These are phyloP conservation scores for Pichia exigua DNA, from an alignment of 805 yeast species.

Conservation along the genomic window DNA sequence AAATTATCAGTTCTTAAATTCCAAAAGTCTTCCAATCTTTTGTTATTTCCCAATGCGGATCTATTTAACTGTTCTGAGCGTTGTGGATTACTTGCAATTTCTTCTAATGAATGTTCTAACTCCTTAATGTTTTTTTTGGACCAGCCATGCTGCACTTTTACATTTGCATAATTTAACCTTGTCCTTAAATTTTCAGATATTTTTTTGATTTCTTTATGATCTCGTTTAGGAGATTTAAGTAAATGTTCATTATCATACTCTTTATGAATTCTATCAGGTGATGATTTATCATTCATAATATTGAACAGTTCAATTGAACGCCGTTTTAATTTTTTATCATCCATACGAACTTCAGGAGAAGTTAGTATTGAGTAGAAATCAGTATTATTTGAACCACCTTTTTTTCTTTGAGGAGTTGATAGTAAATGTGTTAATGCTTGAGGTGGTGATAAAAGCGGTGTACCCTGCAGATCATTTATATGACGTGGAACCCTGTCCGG, in stretches of 20 bases:
- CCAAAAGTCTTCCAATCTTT: conserved; percentile 24
- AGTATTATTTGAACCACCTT: conserved; percentile 15
- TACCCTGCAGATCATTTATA: conserved; percentile 18
- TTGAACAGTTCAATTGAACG: conserved; percentile 28
- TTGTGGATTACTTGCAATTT: conserved; percentile 13
- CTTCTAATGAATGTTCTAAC: conserved; percentile 22
- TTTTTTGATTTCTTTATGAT: conserved; percentile 28
- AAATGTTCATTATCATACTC: conserved; percentile 8
- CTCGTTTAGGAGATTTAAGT: conserved; percentile 12
- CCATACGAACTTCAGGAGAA: conserved; percentile 26
- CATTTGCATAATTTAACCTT: conserved; percentile 29
- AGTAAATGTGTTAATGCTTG: conserved; percentile 7
- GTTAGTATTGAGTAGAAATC: conserved; percentile 30
- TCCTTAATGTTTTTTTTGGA: conserved; percentile 24
- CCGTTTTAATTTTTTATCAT: conserved; percentile 18
- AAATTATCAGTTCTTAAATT: conserved; percentile 19
- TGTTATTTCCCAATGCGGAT: conserved; percentile 2
- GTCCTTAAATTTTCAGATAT: conserved; percentile 31
- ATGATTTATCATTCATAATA: conserved; percentile 17
- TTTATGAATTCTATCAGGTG: conserved; percentile 17
- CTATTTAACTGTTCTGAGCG: conserved; percentile 11
- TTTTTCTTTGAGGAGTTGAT: conserved; percentile 26
- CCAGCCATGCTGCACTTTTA: conserved; percentile 32
- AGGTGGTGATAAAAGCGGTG: conserved; percentile 30
- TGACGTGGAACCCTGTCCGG: conserved; percentile 10